Base-by-base conservation (phyloP, 2,329 filamentous ascomycete genomes). In the Mycosphaerelloides madeirae region DNA sequence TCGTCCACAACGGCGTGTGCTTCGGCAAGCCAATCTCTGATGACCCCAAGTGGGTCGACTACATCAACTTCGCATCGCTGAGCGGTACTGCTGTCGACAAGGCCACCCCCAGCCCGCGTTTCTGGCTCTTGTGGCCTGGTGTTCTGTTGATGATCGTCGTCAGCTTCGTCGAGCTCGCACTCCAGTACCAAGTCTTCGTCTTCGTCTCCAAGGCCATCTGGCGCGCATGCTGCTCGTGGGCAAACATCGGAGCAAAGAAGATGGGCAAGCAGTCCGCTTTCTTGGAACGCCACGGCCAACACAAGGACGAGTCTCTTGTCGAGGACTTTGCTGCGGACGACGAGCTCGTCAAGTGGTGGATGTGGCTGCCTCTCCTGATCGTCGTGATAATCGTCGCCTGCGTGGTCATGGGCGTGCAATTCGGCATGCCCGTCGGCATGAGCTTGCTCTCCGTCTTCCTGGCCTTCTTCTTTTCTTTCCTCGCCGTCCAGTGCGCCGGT, bases 401-500 rank as follows among this genome's bases (percentile, higher is more conserved):
- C 54, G 52, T 55, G 11, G 66, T 80, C 44, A 70, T 80, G 54
- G 69, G 66, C 39, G 65, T 76, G 33, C 73, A 78, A 54, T 79
- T 73, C 68, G 66, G 75, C 11, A 78, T 80, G 68, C 69, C 77
- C 38, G 69, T 76, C 3, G 78, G 78, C 41, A 69, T 79, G 62
- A 76, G 75, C 7, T 66, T 81, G 34, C 66, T 81, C 9, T 75
- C 77, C 29, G 68, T 76, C 49, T 58, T 81, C 49, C 67, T 82
- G 31, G 75, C 75, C 43, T 78, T 81, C 68, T 67, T 81, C 56
- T 81, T 81, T 65, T 75, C 76, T 34, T 78, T 81, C 68, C 66
- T 82, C 18, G 77, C 76, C 36, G 78, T 81, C 50, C 78, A 81
- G 59, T 79, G 77, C 58, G 73, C 75, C 22, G 79, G 58, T 48